These are phyloP conservation scores for Neonectria faginata DNA, from an alignment of 2,329 filamentous ascomycete genomes.

Conservation along the genomic window DNA sequence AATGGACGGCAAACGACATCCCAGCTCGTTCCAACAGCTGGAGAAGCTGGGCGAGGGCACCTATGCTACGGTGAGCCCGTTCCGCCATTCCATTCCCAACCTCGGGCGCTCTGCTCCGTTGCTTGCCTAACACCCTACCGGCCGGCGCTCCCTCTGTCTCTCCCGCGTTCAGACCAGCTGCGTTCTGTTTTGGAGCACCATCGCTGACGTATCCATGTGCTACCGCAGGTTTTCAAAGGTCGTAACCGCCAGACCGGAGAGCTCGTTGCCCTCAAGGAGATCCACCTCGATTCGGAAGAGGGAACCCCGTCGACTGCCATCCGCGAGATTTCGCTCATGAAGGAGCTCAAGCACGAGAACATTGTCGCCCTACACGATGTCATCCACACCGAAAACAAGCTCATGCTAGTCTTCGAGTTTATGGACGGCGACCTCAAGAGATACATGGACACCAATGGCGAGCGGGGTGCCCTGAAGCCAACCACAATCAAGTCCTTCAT, in stretches of 20 bases:
- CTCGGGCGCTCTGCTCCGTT: neutral
- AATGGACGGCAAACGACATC: slow-evolving; percentile 94
- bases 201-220: slow-evolving; percentile 29
- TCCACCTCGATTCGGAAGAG: slow-evolving; percentile 98
- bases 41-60: slow-evolving; percentile 99
- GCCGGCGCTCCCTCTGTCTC: neutral
- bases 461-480: slow-evolving; percentile 89
- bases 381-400: slow-evolving; percentile 99
- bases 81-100: neutral
- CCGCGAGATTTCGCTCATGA: slow-evolving; percentile 98
- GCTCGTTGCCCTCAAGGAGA: slow-evolving; percentile 96
- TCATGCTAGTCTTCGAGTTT: slow-evolving; percentile 99
- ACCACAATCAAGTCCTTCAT: slow-evolving; percentile 98
- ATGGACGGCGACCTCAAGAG: slow-evolving; percentile 99
- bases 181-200: neutral
- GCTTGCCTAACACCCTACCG: neutral
- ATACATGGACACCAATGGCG: slow-evolving; percentile 96
- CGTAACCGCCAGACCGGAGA: slow-evolving; percentile 97
- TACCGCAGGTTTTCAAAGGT: slow-evolving; percentile 90
- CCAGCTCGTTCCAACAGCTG: slow-evolving; percentile 98
- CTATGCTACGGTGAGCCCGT: slow-evolving; percentile 85
- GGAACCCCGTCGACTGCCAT: slow-evolving; percentile 97
- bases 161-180: neutral
- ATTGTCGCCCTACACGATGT: slow-evolving; percentile 98
- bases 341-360: slow-evolving; percentile 98